Conservation (phyloP, 129 eudicot species). For the Solidago caesia region DNA sequence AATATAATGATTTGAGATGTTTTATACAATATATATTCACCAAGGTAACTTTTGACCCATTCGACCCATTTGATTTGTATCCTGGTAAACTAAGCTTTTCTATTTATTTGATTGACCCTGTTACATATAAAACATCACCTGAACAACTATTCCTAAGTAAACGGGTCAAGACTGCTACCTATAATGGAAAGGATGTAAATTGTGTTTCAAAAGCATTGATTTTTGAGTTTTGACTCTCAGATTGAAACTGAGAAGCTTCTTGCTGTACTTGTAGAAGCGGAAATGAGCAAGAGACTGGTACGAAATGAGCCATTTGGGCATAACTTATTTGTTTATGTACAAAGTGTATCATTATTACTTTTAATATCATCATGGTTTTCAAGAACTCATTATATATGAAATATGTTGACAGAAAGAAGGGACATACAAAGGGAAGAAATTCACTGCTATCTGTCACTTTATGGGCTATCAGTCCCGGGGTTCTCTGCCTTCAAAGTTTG, state of each 20-base stretch:
- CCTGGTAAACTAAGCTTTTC: too few species aligned
- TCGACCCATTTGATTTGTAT: background rate
- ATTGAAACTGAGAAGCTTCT: constrained; percentile 96
- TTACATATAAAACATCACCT: background rate
- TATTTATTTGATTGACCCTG: background rate
- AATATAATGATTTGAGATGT: background rate
- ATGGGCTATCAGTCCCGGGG: constrained; percentile 99
- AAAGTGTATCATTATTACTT: background rate
- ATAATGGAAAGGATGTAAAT: constrained; percentile 4
- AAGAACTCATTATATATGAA: background rate
- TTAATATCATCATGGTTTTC: constrained; percentile 3
- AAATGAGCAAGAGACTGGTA: constrained; percentile 90
- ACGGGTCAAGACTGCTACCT: background rate
- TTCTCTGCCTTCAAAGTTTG: constrained; percentile 91
- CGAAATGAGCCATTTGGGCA: constrained; percentile 18
- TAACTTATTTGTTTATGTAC: background rate
- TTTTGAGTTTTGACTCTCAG: constrained; percentile 38
- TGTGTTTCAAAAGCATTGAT: constrained; percentile 9
- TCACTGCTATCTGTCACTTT: constrained; percentile 96
- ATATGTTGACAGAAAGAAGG: constrained; percentile 84
- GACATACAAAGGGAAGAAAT: constrained; percentile 95
- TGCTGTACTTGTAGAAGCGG: constrained; percentile 94
- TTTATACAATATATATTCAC: background rate
- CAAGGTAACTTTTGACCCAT: background rate
- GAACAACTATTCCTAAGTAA: background rate